Conservation (phyloP, 768 basidiomycete species). For the Xerocomus brunneocitrinus region DNA sequence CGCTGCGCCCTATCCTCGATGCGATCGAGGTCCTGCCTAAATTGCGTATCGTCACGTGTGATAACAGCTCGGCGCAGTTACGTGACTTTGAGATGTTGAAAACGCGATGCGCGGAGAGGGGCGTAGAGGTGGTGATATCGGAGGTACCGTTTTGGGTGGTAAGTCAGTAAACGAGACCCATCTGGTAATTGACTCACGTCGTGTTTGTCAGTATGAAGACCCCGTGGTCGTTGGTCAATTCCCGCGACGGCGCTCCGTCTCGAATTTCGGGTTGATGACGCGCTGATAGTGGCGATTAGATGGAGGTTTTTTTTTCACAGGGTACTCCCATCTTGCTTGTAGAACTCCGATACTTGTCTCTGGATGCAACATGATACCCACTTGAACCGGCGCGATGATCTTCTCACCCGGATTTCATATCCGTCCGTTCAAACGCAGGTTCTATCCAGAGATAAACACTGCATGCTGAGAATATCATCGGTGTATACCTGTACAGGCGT, state of each 20-base stretch:
- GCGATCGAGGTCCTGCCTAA: slow-evolving; percentile 32
- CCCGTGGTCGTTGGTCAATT: slow-evolving; percentile 30
- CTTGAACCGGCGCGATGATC: neutral
- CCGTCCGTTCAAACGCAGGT: neutral
- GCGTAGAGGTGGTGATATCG: slow-evolving; percentile 26
- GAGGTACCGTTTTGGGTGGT: slow-evolving; percentile 35
- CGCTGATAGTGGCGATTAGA: slow-evolving; percentile 5
- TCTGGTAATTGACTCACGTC: neutral
- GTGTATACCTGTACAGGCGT: too few relatives aligned
- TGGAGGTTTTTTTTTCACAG: neutral
- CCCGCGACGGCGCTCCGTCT: slow-evolving; percentile 34
- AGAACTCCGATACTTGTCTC: neutral
- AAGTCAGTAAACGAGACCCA: slow-evolving; percentile 12
- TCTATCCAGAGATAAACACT: neutral
- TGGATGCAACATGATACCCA: neutral
- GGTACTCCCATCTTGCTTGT: neutral
- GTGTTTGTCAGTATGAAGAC: slow-evolving; percentile 32
- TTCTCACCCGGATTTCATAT: neutral
- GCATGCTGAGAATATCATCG: too few relatives aligned
- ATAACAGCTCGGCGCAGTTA: slow-evolving; percentile 19
- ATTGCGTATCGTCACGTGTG: slow-evolving; percentile 36
- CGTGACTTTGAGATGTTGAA: slow-evolving; percentile 23
- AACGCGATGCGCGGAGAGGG: slow-evolving; percentile 27
- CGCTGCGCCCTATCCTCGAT: slow-evolving; percentile 28
- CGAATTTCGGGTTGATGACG: slow-evolving; percentile 35